These are phyloP conservation scores for Gynochthodes officinalis DNA, from an alignment of 257 asterid species.

Conservation along the genomic window DNA sequence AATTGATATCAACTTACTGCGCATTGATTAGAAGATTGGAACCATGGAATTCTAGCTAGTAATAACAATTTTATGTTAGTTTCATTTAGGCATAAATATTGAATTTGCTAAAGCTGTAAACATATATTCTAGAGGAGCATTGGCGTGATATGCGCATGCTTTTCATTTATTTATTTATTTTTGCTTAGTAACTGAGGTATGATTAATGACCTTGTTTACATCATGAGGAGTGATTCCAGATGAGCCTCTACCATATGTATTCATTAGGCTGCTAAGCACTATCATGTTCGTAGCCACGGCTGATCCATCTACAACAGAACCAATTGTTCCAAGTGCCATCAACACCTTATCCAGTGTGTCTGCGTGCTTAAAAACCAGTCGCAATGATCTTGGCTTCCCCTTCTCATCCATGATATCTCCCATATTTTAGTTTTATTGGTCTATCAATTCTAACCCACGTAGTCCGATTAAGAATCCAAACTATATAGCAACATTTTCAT, in stretches of 20 bases:
- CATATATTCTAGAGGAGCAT: no score
- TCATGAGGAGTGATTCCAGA: constrained; percentile 3
- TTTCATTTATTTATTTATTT: no score
- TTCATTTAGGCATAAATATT: background rate
- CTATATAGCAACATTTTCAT: background rate
- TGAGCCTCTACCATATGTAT: constrained; percentile 18
- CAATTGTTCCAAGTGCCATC: constrained; percentile 19
- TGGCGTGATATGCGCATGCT: no score
- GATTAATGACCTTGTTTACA: constrained; percentile 9
- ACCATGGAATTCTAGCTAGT: no score
- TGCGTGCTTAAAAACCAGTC: constrained; percentile 13
- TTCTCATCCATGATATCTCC: constrained; percentile 3
- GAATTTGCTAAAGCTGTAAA: background rate
- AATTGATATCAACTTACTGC: background rate
- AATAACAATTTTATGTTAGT: background rate
- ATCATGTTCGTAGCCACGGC: constrained; percentile 2
- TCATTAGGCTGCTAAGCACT: constrained; percentile 9
- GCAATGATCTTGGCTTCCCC: background rate
- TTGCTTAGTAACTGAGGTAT: background rate
- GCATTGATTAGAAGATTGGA: background rate
- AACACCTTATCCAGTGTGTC: constrained; percentile 9
- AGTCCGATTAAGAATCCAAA: background rate
- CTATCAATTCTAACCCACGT: background rate
- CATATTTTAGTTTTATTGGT: background rate
- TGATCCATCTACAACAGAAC: constrained; percentile 11